Conservation (phyloP, 352 stramenopile genomes). For the Pilasporangium apinafurcum region DNA sequence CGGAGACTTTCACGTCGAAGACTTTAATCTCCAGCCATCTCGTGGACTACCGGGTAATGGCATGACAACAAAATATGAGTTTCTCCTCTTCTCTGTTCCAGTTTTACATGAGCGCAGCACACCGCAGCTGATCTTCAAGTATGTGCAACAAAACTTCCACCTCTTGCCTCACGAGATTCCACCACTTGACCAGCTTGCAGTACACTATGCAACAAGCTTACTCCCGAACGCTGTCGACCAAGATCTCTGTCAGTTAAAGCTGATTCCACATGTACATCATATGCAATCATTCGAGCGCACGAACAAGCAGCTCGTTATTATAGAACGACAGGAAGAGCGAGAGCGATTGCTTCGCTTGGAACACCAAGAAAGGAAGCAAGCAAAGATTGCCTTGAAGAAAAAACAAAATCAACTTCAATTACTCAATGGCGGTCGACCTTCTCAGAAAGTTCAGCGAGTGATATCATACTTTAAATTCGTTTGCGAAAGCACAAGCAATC, state of each 20-base stretch:
- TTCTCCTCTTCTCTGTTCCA: constrained; percentile 64
- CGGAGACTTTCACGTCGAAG: constrained; percentile 55
- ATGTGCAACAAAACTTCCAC: constrained; percentile 70
- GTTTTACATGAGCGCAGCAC: constrained; percentile 50
- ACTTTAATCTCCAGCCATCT: constrained; percentile 49
- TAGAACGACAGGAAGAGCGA: constrained; percentile 41
- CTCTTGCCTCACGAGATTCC: constrained; percentile 20
- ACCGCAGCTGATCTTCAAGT: constrained; percentile 51
- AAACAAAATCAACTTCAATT: constrained; percentile 23
- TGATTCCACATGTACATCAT: constrained; percentile 43
- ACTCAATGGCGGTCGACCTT: constrained; percentile 13
- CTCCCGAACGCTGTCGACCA: constrained; percentile 35
- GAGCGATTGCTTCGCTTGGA: constrained; percentile 37
- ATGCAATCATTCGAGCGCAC: constrained; percentile 42
- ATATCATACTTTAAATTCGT: constrained; percentile 59
- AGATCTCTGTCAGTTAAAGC: constrained; percentile 48
- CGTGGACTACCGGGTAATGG: background rate
- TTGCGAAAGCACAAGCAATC: constrained; percentile 42
- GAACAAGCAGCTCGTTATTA: constrained; percentile 30
- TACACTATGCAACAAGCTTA: constrained; percentile 10
- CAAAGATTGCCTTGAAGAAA: constrained; percentile 35
- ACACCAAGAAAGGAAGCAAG: constrained; percentile 47
- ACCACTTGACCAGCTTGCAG: constrained; percentile 13
- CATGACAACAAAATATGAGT: constrained; percentile 18
- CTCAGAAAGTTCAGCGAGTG: constrained; percentile 48